Percentiles rank a stretch among this genome's conserved stretches.
phyloP scores from a whole-genome alignment of 169 alveolate genomes.

The Plasmodium sp. region DNA sequence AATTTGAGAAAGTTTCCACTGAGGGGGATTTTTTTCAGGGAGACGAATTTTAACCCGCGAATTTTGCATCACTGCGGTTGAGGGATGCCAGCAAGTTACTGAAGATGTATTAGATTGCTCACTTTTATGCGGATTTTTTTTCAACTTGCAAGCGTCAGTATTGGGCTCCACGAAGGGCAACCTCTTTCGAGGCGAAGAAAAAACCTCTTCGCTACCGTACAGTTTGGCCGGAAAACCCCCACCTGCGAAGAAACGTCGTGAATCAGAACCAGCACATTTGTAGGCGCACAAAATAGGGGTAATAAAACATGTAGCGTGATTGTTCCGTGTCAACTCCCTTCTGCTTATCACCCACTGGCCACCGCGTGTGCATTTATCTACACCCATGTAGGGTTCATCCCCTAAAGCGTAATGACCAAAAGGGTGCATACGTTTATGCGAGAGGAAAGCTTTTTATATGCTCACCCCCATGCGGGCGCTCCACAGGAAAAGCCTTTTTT shows the following conservation, averaged over 20 bases:
- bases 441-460: neutral
- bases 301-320: neutral
- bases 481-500: neutral
- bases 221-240: neutral
- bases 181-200: neutral
- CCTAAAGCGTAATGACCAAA: neutral
- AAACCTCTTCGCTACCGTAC: neutral
- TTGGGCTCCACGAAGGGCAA: neutral
- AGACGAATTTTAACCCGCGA: neutral
- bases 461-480: neutral
- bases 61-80: neutral
- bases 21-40: neutral
- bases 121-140: neutral
- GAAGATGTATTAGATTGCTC: neutral
- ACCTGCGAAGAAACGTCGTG: neutral
- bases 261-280: neutral
- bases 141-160: neutral
- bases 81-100: neutral
- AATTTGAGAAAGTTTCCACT: neutral
- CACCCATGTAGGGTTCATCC: neutral
- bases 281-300: neutral
- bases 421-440: neutral
- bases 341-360: neutral
- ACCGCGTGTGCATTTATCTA: neutral
- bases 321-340: neutral